Evolutionary conservation across 2,329 filamentous ascomycete species (phyloP).

Genomic region (Pseudocercospora crystallina): DNA sequence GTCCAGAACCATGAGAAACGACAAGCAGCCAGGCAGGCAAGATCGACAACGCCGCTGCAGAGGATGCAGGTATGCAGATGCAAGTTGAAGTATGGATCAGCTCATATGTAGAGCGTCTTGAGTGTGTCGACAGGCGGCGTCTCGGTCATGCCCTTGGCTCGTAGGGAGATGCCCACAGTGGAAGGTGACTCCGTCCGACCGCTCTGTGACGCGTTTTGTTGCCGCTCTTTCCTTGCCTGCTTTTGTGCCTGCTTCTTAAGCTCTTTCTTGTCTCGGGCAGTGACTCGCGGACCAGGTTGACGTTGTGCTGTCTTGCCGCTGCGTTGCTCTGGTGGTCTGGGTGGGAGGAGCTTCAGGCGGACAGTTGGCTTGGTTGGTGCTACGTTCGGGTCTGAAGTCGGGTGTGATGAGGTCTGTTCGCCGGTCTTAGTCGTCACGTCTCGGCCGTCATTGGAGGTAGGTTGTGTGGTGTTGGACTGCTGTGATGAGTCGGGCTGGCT

Average conservation of each 20-base stretch:
- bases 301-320: conserved; percentile 33
- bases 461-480: conserved; percentile 21
- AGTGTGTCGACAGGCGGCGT: conserved; percentile 39
- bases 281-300: conserved; percentile 37
- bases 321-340: conserved; percentile 31
- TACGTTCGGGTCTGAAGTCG: conserved; percentile 8
- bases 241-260: conserved; percentile 45
- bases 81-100: conserved; percentile 3
- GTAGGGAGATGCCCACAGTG: conserved; percentile 29
- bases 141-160: conserved; percentile 34
- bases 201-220: conserved; percentile 27
- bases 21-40: background rate
- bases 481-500: conserved; percentile 31
- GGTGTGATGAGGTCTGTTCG: conserved; percentile 4
- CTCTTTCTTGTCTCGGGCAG: conserved; percentile 40
- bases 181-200: conserved; percentile 22
- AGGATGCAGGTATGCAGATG: background rate
- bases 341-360: conserved; percentile 37
- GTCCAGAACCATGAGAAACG: conserved; percentile 1
- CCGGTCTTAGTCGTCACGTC: conserved; percentile 15
- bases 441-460: conserved; percentile 19
- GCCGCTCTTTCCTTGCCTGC: conserved; percentile 41
- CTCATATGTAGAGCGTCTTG: conserved; percentile 40
- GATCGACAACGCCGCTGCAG: background rate
- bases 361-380: conserved; percentile 24